Evolutionary conservation across 1,284 basidiomycete genomes (phyloP), one percentile per base, ranked within the genome.

Genomic region (Irpex sp.): DNA sequence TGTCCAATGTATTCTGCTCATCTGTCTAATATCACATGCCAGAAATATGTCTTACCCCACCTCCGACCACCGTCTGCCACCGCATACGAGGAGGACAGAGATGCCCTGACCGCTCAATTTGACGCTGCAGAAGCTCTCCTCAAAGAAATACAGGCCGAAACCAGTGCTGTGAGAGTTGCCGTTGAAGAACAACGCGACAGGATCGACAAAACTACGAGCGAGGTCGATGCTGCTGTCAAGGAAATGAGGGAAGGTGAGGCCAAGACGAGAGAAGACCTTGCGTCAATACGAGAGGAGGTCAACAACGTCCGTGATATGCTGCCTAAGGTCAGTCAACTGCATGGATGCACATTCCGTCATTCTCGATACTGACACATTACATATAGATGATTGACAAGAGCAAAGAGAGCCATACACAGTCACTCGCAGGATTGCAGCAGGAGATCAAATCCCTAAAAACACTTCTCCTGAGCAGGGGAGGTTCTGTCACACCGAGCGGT

Each of bases 361-460:
- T 13, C 1, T 53, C 21, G 51, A 49, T 37, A 49, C 47, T 61
- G 39, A 61, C 36, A 8, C 31, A 15, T 17, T 8, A 2, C 26
- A 15, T 51, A 49, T 69, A 97, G 93, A 92, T 98, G 90, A 90
- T 98, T 64, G 94, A 97, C 65, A 96, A 94, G 78, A 94, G 93
- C 73, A 92, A 94, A 71, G 90, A 95, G 63, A 83, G 83, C 35
- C 92, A 95, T 73, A 83, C 84, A 15, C 87, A 92, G 66, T 90
- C 91, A 4, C 80, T 97, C 8, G 79, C 83, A 36, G 95, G 96
- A 67, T 81, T 99, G 15, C 96, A 98, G 72, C 89, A 94, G 69
- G 97, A 99, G 74, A 84, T 99, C 69, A 95, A 96, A 73, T 97
- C 95, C 0, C 82, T 99, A 66, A 98, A 98, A 75, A 89, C 95